Base-by-base conservation (phyloP, 352 stramenopile genomes). In the Peronospora farinosa region DNA sequence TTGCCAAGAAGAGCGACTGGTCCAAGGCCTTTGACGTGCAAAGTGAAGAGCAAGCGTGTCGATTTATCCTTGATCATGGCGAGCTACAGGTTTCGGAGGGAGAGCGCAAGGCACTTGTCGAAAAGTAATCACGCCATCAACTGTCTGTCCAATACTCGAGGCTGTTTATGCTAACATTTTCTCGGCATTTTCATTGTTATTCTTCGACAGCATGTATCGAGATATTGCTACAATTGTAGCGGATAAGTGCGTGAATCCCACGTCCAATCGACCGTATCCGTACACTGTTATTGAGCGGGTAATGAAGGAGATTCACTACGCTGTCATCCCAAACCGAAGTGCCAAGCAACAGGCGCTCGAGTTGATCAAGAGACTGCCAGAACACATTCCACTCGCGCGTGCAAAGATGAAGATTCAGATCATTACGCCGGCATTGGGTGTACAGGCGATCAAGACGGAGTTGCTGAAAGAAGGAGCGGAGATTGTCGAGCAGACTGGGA, bases 271-370 rank as follows among this genome's bases (percentile, higher is more conserved):
- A 2, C 96, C 96, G 15, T 99, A 98, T 60, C 96, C 96, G 72
- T 91, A 96, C 58, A 92, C 82, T 8, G 95, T 98, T 57, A 97
- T 99, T 54, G 77, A 97, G 67, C 87, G 96, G 41, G 86, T 95
- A 13, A 98, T 99, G 90, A 95, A 97, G 54, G 83, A 96, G 54
- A 93, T 95, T 32, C 93, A 98, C 54, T 98, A 97, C 64, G 86
- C 86, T 11, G 87, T 98, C 13, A 87, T 98, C 42, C 91, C 93
- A 7, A 98, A 96, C 47, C 85, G 92, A 30, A 92, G 83, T 50
- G 82, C 96, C 19, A 99, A 99, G 78, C 88, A 97, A 60, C 95
- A 97, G 70, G 92, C 91, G 53, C 74, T 99, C 28, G 95, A 99
- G 66, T 87, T 97, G 38, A 97, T 99, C 54, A 96, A 95, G 63